Conservation (phyloP, 2,329 filamentous ascomycete species). For the Arachnomyces sp. region DNA sequence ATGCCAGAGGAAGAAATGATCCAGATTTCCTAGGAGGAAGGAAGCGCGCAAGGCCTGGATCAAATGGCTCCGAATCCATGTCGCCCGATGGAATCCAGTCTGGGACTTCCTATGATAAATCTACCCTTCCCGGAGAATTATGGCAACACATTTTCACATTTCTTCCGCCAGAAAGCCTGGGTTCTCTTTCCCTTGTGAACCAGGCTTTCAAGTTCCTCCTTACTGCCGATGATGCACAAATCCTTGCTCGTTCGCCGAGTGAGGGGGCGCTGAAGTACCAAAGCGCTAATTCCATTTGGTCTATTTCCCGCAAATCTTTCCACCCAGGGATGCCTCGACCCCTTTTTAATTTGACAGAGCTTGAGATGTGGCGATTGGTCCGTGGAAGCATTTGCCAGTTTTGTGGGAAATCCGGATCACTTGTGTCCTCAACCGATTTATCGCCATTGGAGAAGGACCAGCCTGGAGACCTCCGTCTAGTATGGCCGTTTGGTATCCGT, state of each 20-base stretch:
- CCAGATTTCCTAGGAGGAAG: too few relatives aligned
- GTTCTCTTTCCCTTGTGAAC: constrained; percentile 59
- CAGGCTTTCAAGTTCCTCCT: constrained; percentile 56
- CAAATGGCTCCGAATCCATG: too few relatives aligned
- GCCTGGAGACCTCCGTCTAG: constrained; percentile 48
- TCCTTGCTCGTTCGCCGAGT: constrained; percentile 25
- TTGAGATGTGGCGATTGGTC: constrained; percentile 67
- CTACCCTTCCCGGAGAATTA: constrained; percentile 50
- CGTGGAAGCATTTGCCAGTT: constrained; percentile 59
- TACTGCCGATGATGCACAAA: constrained; percentile 36
- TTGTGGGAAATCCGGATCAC: constrained; percentile 43
- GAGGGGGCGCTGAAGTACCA: constrained; percentile 25
- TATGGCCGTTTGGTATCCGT: constrained; percentile 64
- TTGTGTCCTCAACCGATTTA: constrained; percentile 23
- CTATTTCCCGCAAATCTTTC: constrained; percentile 56
- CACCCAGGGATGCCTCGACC: constrained; percentile 62
- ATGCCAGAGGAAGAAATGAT: too few relatives aligned
- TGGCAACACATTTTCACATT: constrained; percentile 65
- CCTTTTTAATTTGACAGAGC: constrained; percentile 55
- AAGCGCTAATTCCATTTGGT: constrained; percentile 63
- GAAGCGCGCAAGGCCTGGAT: too few relatives aligned
- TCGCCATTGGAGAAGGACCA: constrained; percentile 52
- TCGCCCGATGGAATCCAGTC: background rate
- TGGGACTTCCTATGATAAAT: constrained; percentile 12
- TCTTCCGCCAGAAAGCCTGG: constrained; percentile 55